Conservation (phyloP, 495 filamentous ascomycete species). For the Aspergillus biplanus region DNA sequence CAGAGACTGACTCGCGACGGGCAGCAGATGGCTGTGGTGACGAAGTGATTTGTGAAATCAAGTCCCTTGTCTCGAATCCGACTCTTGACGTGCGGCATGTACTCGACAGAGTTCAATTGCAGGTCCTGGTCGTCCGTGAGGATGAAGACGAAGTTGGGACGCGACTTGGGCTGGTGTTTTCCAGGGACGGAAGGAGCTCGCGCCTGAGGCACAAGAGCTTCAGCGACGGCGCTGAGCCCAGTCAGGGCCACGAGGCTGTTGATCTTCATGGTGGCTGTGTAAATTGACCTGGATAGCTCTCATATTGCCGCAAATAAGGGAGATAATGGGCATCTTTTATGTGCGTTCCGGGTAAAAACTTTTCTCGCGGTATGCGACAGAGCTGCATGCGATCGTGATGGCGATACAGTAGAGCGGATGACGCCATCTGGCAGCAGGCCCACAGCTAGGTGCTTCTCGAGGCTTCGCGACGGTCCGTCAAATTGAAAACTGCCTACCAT, state of each 20-base stretch:
- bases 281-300: not conserved
- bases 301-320: not conserved
- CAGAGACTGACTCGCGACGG: constrained; percentile 64
- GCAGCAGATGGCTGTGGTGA: constrained; percentile 66
- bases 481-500: not conserved
- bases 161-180: constrained; percentile 14
- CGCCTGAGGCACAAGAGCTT: constrained; percentile 6
- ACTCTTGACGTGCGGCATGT: constrained; percentile 57
- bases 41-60: constrained; percentile 60
- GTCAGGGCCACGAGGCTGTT: constrained; percentile 14
- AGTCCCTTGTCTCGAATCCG: constrained; percentile 59
- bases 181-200: not conserved
- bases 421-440: constrained; percentile 9
- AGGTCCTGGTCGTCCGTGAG: constrained; percentile 70
- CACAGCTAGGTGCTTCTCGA: not conserved
- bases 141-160: constrained; percentile 65
- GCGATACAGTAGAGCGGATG: constrained; percentile 8
- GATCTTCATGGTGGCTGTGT: constrained; percentile 20
- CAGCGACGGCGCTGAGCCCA: constrained; percentile 15
- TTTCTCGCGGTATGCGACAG: not conserved
- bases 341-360: not conserved
- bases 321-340: not conserved
- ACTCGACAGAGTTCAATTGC: constrained; percentile 60
- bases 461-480: not conserved
- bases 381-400: not conserved